phyloP scores from a whole-genome alignment of 441 rosid genomes.

The Geranium incanum region DNA sequence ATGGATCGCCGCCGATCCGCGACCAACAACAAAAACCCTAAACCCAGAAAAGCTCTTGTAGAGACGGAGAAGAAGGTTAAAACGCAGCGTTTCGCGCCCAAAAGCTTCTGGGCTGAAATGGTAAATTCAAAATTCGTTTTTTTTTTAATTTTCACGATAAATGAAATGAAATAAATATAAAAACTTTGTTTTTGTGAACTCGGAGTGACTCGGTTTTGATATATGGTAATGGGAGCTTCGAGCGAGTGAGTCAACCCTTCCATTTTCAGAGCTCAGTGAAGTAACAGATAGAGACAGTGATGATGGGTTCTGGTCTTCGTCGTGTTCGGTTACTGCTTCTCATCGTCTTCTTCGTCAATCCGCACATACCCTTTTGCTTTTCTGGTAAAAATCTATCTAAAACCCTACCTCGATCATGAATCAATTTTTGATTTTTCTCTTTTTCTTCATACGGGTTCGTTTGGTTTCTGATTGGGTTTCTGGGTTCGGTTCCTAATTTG shows the following conservation, averaged over 20 bases:
- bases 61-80: neutral
- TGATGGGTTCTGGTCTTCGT: neutral
- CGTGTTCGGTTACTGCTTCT: neutral
- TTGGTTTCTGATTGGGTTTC: conserved; percentile 4
- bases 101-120: neutral
- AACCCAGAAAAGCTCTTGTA: conserved; percentile 1
- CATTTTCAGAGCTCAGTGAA: conserved; percentile 5
- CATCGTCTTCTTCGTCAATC: neutral
- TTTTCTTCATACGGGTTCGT: neutral
- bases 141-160: too few species aligned
- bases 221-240: conserved; percentile 1
- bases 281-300: neutral
- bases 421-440: neutral
- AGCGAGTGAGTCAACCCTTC: neutral
- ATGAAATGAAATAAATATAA: too few species aligned
- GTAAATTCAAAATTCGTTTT: neutral
- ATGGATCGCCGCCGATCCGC: conserved; percentile 30
- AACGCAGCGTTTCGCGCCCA: neutral
- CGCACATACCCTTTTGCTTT: neutral
- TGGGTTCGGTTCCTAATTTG: neutral
- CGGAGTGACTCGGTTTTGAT: neutral
- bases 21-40: neutral
- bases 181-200: neutral
- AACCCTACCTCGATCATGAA: neutral
- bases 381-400: neutral